Evolutionary conservation across 2,329 filamentous ascomycete genomes (phyloP), one percentile per base, ranked within the genome.

Genomic region (Epichloe sp.): DNA sequence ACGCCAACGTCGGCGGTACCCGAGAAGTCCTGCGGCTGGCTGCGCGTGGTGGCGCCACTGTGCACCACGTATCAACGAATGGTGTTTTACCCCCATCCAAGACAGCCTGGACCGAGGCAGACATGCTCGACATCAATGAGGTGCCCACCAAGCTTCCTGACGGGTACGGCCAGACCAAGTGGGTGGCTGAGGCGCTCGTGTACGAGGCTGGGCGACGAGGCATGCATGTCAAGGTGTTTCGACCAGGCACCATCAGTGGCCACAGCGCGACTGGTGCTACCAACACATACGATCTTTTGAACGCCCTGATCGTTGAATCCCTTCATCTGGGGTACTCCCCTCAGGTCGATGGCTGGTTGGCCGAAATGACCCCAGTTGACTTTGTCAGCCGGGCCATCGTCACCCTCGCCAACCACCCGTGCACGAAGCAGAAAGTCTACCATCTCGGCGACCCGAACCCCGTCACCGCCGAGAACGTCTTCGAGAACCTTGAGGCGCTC

Each of bases 351-450:
- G 81, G 81, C 42, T 91, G 86, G 86, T 79, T 82, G 47, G 78
- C 85, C 1, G 86, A 91, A 68, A 90, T 90, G 86, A 89, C 86
- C 0, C 86, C 86, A 0, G 86, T 88, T 14, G 86, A 91, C 65
- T 89, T 87, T 59, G 85, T 89, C 53, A 86, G 82, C 67, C 81
- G 80, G 55, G 80, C 85, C 4, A 86, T 91, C 56, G 71, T 86
- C 23, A 79, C 84, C 17, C 75, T 90, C 19, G 76, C 82, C 41
- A 80, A 83, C 57, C 75, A 87, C 53, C 76, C 70, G 0, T 73
- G 82, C 37, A 72, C 74, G 1, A 73, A 80, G 10, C 83, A 86
- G 59, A 73, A 74, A 0, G 68, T 89, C 7, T 88, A 86, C 66
- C 86, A 90, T 58, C 71, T 90, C 0, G 86, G 86, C 5, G 85